Conservation (phyloP, 345 rosid genomes). For the Durio zibethinus region DNA sequence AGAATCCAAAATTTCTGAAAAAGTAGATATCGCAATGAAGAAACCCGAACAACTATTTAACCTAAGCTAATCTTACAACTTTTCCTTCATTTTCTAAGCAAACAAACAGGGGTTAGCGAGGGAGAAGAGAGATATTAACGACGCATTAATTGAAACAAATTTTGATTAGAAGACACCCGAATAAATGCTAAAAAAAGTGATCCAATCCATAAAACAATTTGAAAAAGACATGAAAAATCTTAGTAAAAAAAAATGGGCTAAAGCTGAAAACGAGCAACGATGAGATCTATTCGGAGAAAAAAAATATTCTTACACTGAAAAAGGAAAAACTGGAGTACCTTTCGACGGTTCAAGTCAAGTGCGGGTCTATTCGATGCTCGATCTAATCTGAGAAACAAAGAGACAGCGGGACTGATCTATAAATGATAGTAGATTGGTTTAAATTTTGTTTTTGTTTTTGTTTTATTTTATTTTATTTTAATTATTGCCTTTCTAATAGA, state of each 20-base stretch:
- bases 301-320: neutral
- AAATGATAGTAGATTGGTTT: neutral
- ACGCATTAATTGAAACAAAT: neutral
- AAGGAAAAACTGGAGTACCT: neutral
- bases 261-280: neutral
- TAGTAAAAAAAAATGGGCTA: neutral
- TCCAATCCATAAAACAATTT: neutral
- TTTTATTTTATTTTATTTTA: no score
- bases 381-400: neutral
- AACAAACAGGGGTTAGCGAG: neutral
- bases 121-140: neutral
- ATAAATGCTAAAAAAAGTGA: neutral
- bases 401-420: neutral
- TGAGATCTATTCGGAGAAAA: constrained; percentile 5
- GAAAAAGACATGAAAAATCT: constrained; percentile 1
- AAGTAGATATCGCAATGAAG: neutral
- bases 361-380: neutral
- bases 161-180: neutral
- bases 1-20: neutral
- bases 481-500: no score
- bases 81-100: constrained; percentile 1
- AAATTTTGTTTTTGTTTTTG: no score
- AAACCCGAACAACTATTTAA: constrained; percentile 2
- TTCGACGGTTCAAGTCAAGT: neutral
- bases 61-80: neutral